A percentile compares a stretch with the other conserved stretches of the same genome.
Evolutionary conservation across 495 filamentous ascomycete species (phyloP).

Genomic region (Daldinia loculata): DNA sequence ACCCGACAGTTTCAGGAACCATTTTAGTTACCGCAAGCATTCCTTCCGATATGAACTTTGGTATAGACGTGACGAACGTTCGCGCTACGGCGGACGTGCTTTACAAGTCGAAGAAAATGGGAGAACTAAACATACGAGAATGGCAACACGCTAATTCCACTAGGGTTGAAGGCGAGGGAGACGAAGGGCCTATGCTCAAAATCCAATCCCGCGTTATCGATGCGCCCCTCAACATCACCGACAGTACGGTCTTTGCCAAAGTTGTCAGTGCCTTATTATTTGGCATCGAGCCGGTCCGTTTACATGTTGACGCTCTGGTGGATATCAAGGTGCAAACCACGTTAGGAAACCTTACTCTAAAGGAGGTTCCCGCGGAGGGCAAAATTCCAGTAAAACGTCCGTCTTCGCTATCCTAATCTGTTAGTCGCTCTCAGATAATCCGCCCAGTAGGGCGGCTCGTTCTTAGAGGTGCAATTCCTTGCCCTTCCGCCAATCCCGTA

Average conservation of each 20-base stretch:
- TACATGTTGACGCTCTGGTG: conserved; percentile 81
- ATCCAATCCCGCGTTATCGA: conserved; percentile 79
- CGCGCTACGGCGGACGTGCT: conserved; percentile 80
- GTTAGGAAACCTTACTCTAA: conserved; percentile 79
- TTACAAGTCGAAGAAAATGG: conserved; percentile 78
- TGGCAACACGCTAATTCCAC: conserved; percentile 91
- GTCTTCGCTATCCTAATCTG: conserved; percentile 57
- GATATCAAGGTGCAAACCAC: conserved; percentile 82
- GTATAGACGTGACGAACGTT: conserved; percentile 75
- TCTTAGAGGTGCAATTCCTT: conserved; percentile 31
- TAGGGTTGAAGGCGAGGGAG: conserved; percentile 61
- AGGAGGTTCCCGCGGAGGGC: conserved; percentile 84
- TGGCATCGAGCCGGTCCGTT: conserved; percentile 66
- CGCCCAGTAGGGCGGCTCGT: conserved; percentile 28
- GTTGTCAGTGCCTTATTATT: conserved; percentile 80
- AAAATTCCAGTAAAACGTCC: conserved; percentile 87
- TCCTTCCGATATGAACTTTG: conserved; percentile 86
- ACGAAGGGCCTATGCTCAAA: conserved; percentile 65
- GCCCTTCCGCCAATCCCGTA: conserved; percentile 26
- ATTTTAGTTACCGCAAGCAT: conserved; percentile 78
- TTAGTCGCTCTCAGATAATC: conserved; percentile 56
- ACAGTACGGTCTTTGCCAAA: conserved; percentile 75
- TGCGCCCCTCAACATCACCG: conserved; percentile 81
- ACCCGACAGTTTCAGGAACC: conserved; percentile 80
- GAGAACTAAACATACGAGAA: conserved; percentile 74